Evolutionary conservation across 345 rosid genomes (phyloP), one percentile per base, ranked within the genome.

Genomic region (Garcia nutans): DNA sequence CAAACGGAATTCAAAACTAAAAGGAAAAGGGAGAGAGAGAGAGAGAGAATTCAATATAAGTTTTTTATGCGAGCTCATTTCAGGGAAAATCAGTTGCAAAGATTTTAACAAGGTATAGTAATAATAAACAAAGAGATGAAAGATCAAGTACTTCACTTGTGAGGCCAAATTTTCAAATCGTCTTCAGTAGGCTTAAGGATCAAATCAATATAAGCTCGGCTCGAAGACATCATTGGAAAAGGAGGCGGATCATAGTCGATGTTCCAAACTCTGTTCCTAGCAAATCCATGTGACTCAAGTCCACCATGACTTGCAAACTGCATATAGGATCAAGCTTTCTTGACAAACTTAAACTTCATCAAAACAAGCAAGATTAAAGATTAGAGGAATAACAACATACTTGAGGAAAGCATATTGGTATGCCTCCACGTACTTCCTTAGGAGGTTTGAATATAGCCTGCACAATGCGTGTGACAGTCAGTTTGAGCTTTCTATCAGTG

Each of bases 331-430:
- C 72, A 74, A 64, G 64, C 45, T 68, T 31, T 31, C 54, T 44
- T 56, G 42, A 66, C 6, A 59, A 71, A 15, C 24, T 73, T 62
- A 72, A 86, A 76, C n/a, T 17, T 7, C 59, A 59, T 54, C 49
- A 82, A 74, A 79, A 70, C 67, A 72, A 64, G 60, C 65, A 81
- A 72, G 49, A 58, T 56, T 37, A 42, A 44, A 69, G 67, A 72
- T 37, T 64, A 24, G 72, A 45, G 65, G 73, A 73, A 56, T 55
- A 74, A 74, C 72, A 73, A 81, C 85, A 71, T 79, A 91, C 99
- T 84, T 95, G 98, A 68, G 98, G 97, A 84, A 95, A 95, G 83
- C 98, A 93, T 70, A 95, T 79, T 1, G 99, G 99, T 76, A 95
- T 95, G 62, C 99, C 99, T 83, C 99, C 99, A 65, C 96, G 94